These are phyloP conservation scores for Filosporella fistucella DNA, from an alignment of 495 filamentous ascomycete genomes.

Conservation along the genomic window DNA sequence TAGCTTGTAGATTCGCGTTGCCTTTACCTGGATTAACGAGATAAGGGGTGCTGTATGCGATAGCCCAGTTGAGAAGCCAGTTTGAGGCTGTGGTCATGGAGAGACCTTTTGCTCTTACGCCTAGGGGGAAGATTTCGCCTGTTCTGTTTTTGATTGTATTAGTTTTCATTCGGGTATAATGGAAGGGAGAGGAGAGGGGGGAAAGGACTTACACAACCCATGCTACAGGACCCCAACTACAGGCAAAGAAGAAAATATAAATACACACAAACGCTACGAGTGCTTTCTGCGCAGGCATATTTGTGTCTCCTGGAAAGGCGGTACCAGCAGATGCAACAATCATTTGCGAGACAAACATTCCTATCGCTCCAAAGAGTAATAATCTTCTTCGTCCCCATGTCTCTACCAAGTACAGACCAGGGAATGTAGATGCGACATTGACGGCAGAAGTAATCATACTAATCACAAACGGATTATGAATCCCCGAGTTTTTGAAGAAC, in stretches of 20 bases:
- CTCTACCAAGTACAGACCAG: constrained; percentile 68
- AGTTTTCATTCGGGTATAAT: neutral
- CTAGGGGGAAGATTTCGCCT: constrained; percentile 71
- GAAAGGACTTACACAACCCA: constrained; percentile 52
- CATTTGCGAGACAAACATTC: constrained; percentile 64
- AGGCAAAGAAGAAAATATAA: constrained; percentile 77
- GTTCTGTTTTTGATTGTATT: constrained; percentile 57
- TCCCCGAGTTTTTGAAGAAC: constrained; percentile 65
- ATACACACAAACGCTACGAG: constrained; percentile 53
- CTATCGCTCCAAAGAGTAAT: constrained; percentile 62
- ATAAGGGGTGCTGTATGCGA: constrained; percentile 73
- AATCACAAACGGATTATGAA: constrained; percentile 61
- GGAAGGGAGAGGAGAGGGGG: neutral
- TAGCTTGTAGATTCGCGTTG: constrained; percentile 66
- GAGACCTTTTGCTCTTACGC: constrained; percentile 65
- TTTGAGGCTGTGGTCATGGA: constrained; percentile 76
- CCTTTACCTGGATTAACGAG: constrained; percentile 64
- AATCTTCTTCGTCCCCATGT: constrained; percentile 66
- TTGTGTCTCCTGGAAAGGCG: constrained; percentile 38
- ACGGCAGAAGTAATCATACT: constrained; percentile 63
- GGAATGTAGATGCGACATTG: constrained; percentile 65
- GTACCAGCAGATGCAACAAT: constrained; percentile 67
- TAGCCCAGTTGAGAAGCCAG: constrained; percentile 71
- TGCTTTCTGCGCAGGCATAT: constrained; percentile 35
- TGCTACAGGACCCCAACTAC: constrained; percentile 65